These are phyloP conservation scores for Phycomyces blakesleeanus DNA, from an alignment of 192 early-diverging fungal genomes.

Conservation along the genomic window DNA sequence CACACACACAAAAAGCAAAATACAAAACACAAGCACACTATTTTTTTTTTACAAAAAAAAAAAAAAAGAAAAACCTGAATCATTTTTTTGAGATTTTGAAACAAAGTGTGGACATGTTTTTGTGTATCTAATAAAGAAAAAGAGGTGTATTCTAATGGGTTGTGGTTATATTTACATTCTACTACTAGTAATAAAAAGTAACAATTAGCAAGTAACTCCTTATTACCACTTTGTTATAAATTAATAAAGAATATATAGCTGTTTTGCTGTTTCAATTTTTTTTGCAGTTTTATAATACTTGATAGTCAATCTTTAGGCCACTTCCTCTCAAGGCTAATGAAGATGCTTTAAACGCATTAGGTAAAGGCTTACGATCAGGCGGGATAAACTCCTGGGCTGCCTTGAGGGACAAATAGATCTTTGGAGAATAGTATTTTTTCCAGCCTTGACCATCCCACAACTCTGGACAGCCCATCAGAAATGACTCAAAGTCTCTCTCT, in stretches of 20 bases:
- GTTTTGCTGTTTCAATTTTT: too few relatives aligned
- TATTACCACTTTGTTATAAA: too few relatives aligned
- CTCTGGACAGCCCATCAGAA: conserved; percentile 21
- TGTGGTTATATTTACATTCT: too few relatives aligned
- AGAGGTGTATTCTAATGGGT: too few relatives aligned
- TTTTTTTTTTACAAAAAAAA: too few relatives aligned
- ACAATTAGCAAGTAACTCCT: too few relatives aligned
- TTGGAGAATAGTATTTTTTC: conserved; percentile 27
- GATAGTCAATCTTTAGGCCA: conserved; percentile 32
- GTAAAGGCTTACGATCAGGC: conserved; percentile 32
- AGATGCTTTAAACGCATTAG: conserved; percentile 35
- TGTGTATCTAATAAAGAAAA: too few relatives aligned
- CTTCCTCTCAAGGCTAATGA: conserved; percentile 30
- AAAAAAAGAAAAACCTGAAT: conserved; percentile 8
- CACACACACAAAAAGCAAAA: too few relatives aligned
- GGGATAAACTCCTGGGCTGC: conserved; percentile 22
- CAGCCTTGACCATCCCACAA: conserved; percentile 26
- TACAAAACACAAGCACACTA: too few relatives aligned
- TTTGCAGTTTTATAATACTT: conserved; percentile 10
- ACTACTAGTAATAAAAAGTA: too few relatives aligned
- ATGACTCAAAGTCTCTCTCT: conserved; percentile 23
- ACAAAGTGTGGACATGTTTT: too few relatives aligned
- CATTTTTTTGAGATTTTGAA: not conserved
- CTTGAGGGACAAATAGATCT: conserved; percentile 20
- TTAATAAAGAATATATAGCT: too few relatives aligned